Evolutionary conservation across 768 basidiomycete species (phyloP).

Genomic region (Trametes coccinea): DNA sequence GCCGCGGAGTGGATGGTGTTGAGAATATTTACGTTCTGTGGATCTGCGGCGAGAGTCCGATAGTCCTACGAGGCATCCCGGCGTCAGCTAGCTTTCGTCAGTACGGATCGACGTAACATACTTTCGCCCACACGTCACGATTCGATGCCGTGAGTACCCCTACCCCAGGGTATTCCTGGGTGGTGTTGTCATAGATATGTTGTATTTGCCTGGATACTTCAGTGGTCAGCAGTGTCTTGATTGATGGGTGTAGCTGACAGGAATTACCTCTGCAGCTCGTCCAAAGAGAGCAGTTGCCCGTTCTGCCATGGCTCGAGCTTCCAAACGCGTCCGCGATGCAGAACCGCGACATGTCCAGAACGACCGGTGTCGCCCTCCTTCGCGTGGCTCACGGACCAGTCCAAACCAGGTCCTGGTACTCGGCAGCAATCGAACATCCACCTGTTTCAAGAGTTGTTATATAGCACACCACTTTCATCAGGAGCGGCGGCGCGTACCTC

Average conservation of each 20-base stretch:
- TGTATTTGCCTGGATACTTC: conserved; percentile 53
- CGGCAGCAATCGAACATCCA: conserved; percentile 95
- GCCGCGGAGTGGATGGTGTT: conserved; percentile 82
- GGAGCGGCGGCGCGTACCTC: conserved; percentile 44
- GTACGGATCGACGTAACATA: conserved; percentile 30
- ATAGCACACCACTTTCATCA: background rate
- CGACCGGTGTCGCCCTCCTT: conserved; percentile 54
- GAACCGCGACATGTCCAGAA: conserved; percentile 78
- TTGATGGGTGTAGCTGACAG: too few relatives aligned
- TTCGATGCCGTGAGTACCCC: conserved; percentile 79
- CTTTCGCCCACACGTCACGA: conserved; percentile 89
- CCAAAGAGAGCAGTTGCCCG: conserved; percentile 60
- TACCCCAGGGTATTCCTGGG: conserved; percentile 64
- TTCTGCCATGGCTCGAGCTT: conserved; percentile 63
- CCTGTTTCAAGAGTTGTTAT: conserved; percentile 35
- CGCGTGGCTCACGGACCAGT: conserved; percentile 56
- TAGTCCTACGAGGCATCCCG: conserved; percentile 51
- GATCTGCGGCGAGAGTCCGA: conserved; percentile 54
- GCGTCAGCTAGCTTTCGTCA: background rate
- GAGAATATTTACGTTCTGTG: conserved; percentile 64
- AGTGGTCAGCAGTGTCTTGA: background rate
- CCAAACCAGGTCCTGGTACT: conserved; percentile 72
- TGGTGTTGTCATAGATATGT: conserved; percentile 67
- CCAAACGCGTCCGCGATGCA: conserved; percentile 87
- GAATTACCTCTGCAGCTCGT: conserved; percentile 63